Base-by-base conservation (phyloP, 768 basidiomycete genomes). In the Nevesoporus exiguus region DNA sequence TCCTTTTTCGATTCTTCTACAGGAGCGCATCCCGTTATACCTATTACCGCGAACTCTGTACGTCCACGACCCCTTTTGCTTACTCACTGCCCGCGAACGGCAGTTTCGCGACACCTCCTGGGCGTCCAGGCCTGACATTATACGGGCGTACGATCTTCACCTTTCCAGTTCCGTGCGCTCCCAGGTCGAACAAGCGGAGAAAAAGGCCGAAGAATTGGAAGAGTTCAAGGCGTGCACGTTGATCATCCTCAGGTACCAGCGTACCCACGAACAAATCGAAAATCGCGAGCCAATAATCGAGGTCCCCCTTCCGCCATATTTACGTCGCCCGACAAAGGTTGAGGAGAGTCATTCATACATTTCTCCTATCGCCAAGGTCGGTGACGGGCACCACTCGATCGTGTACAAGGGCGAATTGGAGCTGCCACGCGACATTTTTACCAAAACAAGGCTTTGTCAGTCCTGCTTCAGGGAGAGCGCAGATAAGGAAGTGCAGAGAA, bases 341-440 rank as follows among this genome's bases (percentile, higher is more conserved):
- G 67, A 67, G 22, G 77, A 75, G 48, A 78, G 76, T 1, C 80
- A 84, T 61, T 68, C 84, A 17, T 80, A 81, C 51, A 55, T 85
- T 48, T 73, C 74, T 2, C 73, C 75, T 0, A 34, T 40, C 0
- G 60, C 73, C 31, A 59, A 42, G 29, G 55, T 74, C 7, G 84
- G 82, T 5, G 0, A 14, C 0, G 83, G 85, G 0, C 60, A 80
- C 59, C 84, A 86, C 60, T 85, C 84, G 0, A 43, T 66, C 31
- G 80, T 82, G 0, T 79, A 80, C 59, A 61, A 71, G 37, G 80
- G 75, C 7, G 78, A 81, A 50, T 77, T 77, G 72, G 80, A 80
- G 37, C 60, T 85, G 2, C 82, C 83, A 1, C 73, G 76, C 1
- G 65, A 71, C 17, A 17, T 76, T 7, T 66, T 80, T 5, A 47